These are phyloP conservation scores for Kodamaea anthophila DNA, from an alignment of 1,139 yeast genomes.

Conservation along the genomic window DNA sequence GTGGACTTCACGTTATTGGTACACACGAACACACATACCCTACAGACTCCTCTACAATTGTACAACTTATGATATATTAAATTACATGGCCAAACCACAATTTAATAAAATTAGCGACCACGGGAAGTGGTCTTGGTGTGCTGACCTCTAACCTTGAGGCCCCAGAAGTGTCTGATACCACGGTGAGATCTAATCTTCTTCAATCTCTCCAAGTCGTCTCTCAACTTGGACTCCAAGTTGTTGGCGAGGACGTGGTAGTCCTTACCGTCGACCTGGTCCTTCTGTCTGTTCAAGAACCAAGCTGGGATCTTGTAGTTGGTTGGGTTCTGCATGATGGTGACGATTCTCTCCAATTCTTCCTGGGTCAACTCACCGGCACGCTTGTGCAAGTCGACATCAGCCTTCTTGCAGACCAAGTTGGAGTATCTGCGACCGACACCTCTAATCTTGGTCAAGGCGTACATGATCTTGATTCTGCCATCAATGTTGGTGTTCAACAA, in stretches of 20 bases:
- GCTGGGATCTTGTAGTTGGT: conserved; percentile 98
- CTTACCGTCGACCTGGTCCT: conserved; percentile 97
- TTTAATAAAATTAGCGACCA: conserved; percentile 45
- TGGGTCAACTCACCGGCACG: conserved; percentile 99
- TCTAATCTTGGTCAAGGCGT: conserved; percentile 99
- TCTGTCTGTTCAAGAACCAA: conserved; percentile 99
- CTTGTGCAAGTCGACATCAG: conserved; percentile 96
- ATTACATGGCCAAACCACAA: conserved; percentile 18
- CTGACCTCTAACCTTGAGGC: conserved; percentile 95
- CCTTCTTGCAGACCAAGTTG: conserved; percentile 99
- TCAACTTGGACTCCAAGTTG: conserved; percentile 98
- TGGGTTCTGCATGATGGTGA: conserved; percentile 99
- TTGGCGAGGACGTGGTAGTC: conserved; percentile 98
- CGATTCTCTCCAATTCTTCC: conserved; percentile 99
- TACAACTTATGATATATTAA: conserved; percentile 12
- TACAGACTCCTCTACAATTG: conserved; percentile 39
- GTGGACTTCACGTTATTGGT: not conserved
- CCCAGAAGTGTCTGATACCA: conserved; percentile 99
- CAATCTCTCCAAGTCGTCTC: conserved; percentile 99
- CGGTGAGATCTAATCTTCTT: conserved; percentile 99
- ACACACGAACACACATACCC: not conserved
- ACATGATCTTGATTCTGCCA: conserved; percentile 99
- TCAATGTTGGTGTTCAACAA: conserved; percentile 99
- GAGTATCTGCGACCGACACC: conserved; percentile 99
- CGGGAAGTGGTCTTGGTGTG: conserved; percentile 99